Evolutionary conservation across 768 basidiomycete genomes (phyloP), one percentile per base, ranked within the genome.

Genomic region (Guyanaporus albipodus): DNA sequence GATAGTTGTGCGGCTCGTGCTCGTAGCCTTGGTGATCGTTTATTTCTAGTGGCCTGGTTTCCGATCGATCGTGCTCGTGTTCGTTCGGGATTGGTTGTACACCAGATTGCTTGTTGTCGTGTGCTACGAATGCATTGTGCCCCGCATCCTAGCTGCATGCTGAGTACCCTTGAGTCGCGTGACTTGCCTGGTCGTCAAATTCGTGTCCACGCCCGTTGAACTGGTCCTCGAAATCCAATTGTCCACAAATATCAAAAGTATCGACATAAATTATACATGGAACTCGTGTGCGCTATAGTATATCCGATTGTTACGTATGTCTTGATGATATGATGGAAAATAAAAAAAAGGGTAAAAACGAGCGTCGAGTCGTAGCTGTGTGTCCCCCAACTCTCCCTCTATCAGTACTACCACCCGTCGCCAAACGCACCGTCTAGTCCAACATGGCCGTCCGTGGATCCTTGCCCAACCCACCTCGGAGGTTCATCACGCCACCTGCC

Each of bases 361-460:
- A 34, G 23, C 4, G 42, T 43, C 40, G 22, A 34, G 17, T 26
- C 10, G n/a, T 6, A 31, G 6, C 10, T 33, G 14, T 38, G 37
- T 21, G 17, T 15, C 24, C n/a, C n/a, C 4, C 5, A 23, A 15
- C 12, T 14, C 17, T 2, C 15, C 8, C 23, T 1, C 8, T 12
- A 10, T 12, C 10, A 12, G 27, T 9, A 6, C 27, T 28, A 31
- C 14, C 19, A 9, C 12, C 22, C 3, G n/a, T n/a, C n/a, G n/a
- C n/a, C 12, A 15, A 11, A 2, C 12, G 4, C 19, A 28, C 6
- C 27, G 27, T 62, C 46, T n/a, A 63, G 22, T 73, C 74, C 6
- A 75, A 49, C n/a, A 58, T 17, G 8, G 60, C 60, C n/a, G 72
- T 72, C 31, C 72, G 61, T 15, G 70, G 66, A 50, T 73, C 74